phyloP scores from a whole-genome alignment of 805 yeast species.

The Pichia phayaonensis region DNA sequence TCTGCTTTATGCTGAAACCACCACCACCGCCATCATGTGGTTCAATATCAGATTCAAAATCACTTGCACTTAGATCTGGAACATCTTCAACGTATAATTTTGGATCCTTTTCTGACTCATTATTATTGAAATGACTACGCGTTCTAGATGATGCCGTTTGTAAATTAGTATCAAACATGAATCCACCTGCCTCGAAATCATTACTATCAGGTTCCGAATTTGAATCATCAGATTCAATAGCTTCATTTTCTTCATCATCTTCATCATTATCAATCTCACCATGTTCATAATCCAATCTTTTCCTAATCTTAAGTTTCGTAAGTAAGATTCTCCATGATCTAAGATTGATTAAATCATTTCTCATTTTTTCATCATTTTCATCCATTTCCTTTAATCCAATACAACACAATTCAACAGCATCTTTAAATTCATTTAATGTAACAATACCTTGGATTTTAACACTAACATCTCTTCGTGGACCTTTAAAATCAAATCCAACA shows the following conservation, averaged over 20 bases:
- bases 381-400: slow-evolving; percentile 44
- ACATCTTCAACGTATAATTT: slow-evolving; percentile 8
- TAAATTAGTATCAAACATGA: slow-evolving; percentile 8
- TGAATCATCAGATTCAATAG: not conserved
- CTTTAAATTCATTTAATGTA: slow-evolving; percentile 52
- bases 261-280: slow-evolving; percentile 32
- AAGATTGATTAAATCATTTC: slow-evolving; percentile 42
- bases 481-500: slow-evolving; percentile 68
- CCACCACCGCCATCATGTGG: slow-evolving; percentile 1
- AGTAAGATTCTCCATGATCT: slow-evolving; percentile 47
- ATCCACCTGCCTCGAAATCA: slow-evolving; percentile 20
- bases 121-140: slow-evolving; percentile 2
- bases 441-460: slow-evolving; percentile 73
- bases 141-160: slow-evolving; percentile 8
- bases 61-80: slow-evolving; percentile 12
- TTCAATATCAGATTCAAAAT: slow-evolving; percentile 11
- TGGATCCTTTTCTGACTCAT: not conserved
- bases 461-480: slow-evolving; percentile 38
- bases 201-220: slow-evolving; percentile 19
- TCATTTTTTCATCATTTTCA: slow-evolving; percentile 34
- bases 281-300: slow-evolving; percentile 40
- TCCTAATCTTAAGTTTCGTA: slow-evolving; percentile 40
- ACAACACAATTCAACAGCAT: slow-evolving; percentile 49
- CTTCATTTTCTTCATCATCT: slow-evolving; percentile 3
- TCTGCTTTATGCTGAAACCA: not conserved